A percentile compares a stretch with the other conserved stretches of the same genome.
These are phyloP conservation scores for Fremontodendron californicum DNA, from an alignment of 345 rosid genomes.

Conservation along the genomic window DNA sequence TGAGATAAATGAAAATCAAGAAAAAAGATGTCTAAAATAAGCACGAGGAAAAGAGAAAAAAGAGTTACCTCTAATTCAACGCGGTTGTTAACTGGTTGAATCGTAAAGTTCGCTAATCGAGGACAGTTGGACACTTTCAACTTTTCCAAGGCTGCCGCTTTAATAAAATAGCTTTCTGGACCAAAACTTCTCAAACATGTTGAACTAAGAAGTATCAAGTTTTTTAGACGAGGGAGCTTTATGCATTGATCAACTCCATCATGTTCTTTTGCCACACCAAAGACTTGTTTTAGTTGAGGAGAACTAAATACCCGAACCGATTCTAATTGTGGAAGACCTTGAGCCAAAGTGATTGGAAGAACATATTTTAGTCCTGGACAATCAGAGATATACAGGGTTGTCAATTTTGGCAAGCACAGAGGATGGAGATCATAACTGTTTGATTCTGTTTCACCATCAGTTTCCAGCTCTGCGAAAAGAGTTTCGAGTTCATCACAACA, in stretches of 20 bases:
- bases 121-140: not conserved
- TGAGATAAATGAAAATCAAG: too few relatives aligned
- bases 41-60: too few relatives aligned
- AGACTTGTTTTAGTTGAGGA: not conserved
- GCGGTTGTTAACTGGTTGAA: not conserved
- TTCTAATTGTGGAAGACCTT: not conserved
- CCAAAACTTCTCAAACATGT: not conserved
- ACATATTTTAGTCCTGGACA: too few relatives aligned
- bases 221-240: not conserved
- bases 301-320: not conserved
- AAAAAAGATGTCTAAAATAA: too few relatives aligned
- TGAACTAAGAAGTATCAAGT: not conserved
- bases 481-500: not conserved
- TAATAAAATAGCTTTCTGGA: not conserved
- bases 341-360: not conserved
- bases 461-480: not conserved
- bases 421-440: not conserved
- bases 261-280: not conserved
- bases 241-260: not conserved
- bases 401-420: too few relatives aligned
- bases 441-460: not conserved
- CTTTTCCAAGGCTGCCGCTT: not conserved
- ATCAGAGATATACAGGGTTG: too few relatives aligned
- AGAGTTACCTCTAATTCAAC: not conserved
- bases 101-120: not conserved